These are phyloP conservation scores for Penicillium maclennaniae DNA, from an alignment of 495 filamentous ascomycete genomes.

Conservation along the genomic window DNA sequence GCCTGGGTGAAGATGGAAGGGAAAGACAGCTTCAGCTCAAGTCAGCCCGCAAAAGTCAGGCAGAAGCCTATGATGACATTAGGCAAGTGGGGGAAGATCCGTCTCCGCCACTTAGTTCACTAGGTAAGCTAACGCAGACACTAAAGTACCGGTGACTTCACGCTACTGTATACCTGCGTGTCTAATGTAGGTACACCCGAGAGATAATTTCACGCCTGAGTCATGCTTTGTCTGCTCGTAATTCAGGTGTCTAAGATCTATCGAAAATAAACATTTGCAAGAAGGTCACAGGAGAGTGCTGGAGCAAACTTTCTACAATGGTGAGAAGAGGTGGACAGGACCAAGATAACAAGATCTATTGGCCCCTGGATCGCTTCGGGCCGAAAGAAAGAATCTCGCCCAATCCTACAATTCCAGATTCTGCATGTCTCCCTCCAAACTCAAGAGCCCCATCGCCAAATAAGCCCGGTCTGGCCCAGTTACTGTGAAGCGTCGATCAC, in stretches of 20 bases:
- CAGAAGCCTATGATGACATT: slow-evolving; percentile 20
- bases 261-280: too few species aligned
- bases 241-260: too few species aligned
- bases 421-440: slow-evolving; percentile 53
- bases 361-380: too few species aligned
- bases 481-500: slow-evolving; percentile 45
- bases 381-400: not conserved
- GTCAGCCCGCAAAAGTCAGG: slow-evolving; percentile 6
- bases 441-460: slow-evolving; percentile 59
- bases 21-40: slow-evolving; percentile 6
- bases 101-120: not conserved
- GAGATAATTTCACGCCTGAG: too few species aligned
- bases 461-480: slow-evolving; percentile 38
- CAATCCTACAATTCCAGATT: slow-evolving; percentile 32
- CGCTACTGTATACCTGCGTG: slow-evolving; percentile 1
- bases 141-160: not conserved
- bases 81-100: slow-evolving; percentile 4
- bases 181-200: slow-evolving; percentile 13
- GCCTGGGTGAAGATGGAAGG: not conserved
- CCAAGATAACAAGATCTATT: too few species aligned
- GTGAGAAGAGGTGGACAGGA: too few species aligned
- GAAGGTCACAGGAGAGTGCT: too few species aligned
- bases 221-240: too few species aligned
- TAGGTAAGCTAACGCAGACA: not conserved
- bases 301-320: too few species aligned